phyloP scores from a whole-genome alignment of 768 basidiomycete genomes.

The Mrakia frigida region DNA sequence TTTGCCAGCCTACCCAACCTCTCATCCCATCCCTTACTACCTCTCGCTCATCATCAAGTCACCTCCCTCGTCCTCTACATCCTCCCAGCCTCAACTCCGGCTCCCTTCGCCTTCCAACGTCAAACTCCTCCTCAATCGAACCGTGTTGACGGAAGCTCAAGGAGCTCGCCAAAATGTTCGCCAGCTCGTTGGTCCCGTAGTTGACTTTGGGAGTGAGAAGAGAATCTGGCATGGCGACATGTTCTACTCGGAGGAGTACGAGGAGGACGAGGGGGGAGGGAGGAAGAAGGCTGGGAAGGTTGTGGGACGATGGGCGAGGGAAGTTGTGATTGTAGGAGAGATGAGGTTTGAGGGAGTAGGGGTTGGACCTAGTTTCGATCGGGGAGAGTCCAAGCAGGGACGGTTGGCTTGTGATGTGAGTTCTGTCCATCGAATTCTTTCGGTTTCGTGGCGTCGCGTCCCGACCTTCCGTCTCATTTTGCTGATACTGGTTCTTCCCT shows the following conservation, averaged over 20 bases:
- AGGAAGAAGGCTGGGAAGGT: background rate
- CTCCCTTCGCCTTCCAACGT: background rate
- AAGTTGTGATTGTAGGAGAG: background rate
- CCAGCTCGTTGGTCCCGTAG: background rate
- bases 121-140: conserved; percentile 1
- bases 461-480: background rate
- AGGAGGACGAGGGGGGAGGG: background rate
- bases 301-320: background rate
- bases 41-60: background rate
- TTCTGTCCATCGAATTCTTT: background rate
- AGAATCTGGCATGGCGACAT: background rate
- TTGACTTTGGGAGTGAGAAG: background rate
- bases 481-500: background rate
- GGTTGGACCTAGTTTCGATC: background rate
- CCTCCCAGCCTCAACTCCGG: background rate
- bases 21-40: conserved; percentile 1
- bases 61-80: background rate
- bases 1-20: background rate
- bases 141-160: background rate
- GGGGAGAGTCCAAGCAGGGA: background rate
- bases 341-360: conserved; percentile 13
- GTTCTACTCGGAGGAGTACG: background rate
- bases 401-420: background rate
- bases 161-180: background rate
- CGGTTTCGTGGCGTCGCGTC: background rate